Conservation (phyloP, 495 filamentous ascomycete species). For the Talaromyces liani region DNA sequence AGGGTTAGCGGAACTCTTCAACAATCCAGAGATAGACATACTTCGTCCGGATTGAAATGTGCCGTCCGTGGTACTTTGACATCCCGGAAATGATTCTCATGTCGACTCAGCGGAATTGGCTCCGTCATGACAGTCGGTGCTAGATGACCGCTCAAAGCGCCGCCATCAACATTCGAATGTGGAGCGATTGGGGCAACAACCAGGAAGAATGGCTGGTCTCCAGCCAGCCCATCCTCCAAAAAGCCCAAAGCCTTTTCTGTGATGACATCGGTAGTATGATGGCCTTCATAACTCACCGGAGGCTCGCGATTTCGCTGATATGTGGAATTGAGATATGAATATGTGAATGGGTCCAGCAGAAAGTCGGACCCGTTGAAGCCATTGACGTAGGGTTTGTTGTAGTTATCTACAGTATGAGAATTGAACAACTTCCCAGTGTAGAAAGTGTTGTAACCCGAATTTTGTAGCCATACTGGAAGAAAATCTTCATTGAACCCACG, state of each 20-base stretch:
- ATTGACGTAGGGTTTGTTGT: conserved; percentile 48
- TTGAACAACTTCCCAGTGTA: conserved; percentile 73
- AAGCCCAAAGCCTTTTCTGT: conserved; percentile 55
- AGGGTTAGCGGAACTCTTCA: conserved; percentile 36
- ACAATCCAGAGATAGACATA: conserved; percentile 17
- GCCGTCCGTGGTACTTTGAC: conserved; percentile 30
- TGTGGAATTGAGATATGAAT: conserved; percentile 59
- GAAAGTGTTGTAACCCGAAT: conserved; percentile 64
- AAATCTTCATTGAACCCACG: conserved; percentile 61
- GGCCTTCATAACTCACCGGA: conserved; percentile 48
- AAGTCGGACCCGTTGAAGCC: conserved; percentile 57
- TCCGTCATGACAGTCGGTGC: conserved; percentile 30
- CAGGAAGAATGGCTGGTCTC: conserved; percentile 58
- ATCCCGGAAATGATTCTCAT: conserved; percentile 29
- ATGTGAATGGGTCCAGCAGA: conserved; percentile 64
- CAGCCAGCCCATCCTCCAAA: conserved; percentile 50
- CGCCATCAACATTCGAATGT: conserved; percentile 49
- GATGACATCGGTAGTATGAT: conserved; percentile 56
- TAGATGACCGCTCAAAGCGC: conserved; percentile 15
- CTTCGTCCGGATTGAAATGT: conserved; percentile 41
- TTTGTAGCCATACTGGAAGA: conserved; percentile 62
- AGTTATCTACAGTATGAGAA: conserved; percentile 50
- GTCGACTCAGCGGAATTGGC: conserved; percentile 41
- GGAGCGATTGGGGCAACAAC: conserved; percentile 59
- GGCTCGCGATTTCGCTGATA: conserved; percentile 57